A percentile compares a stretch with the other conserved stretches of the same genome.
These are phyloP conservation scores for Aspergillus nomiae DNA, from an alignment of 2,329 filamentous ascomycete species.

Conservation along the genomic window DNA sequence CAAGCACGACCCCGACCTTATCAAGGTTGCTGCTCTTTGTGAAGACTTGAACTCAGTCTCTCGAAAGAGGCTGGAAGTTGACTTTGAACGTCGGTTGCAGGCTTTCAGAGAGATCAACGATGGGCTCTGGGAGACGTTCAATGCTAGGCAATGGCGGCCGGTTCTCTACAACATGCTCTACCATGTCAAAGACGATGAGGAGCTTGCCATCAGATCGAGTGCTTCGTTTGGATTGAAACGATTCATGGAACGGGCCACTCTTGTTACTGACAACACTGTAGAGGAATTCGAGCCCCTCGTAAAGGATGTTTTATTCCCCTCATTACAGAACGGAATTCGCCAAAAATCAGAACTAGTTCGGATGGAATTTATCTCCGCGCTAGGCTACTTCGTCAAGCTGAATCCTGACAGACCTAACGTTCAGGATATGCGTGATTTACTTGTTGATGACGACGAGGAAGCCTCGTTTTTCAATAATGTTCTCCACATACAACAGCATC, in stretches of 20 bases:
- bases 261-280: slow-evolving; percentile 43
- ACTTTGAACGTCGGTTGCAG: slow-evolving; percentile 78
- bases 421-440: slow-evolving; percentile 71
- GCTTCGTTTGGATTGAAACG: slow-evolving; percentile 78
- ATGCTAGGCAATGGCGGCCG: slow-evolving; percentile 78
- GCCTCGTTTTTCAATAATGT: slow-evolving; percentile 91
- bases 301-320: slow-evolving; percentile 67
- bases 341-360: slow-evolving; percentile 83
- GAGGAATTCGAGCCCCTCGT: slow-evolving; percentile 62
- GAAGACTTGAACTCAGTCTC: slow-evolving; percentile 79
- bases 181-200: slow-evolving; percentile 81
- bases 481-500: slow-evolving; percentile 83
- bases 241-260: slow-evolving; percentile 68
- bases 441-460: slow-evolving; percentile 73
- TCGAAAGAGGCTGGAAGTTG: slow-evolving; percentile 71
- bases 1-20: slow-evolving; percentile 61
- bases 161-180: slow-evolving; percentile 87
- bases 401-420: slow-evolving; percentile 72
- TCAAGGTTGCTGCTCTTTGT: slow-evolving; percentile 69
- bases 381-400: slow-evolving; percentile 74
- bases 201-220: slow-evolving; percentile 81
- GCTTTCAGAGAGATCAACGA: slow-evolving; percentile 75
- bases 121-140: slow-evolving; percentile 61
- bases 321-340: slow-evolving; percentile 73
- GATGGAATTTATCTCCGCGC: slow-evolving; percentile 75